phyloP scores from a whole-genome alignment of 495 filamentous ascomycete species.

The Halenospora varia region DNA sequence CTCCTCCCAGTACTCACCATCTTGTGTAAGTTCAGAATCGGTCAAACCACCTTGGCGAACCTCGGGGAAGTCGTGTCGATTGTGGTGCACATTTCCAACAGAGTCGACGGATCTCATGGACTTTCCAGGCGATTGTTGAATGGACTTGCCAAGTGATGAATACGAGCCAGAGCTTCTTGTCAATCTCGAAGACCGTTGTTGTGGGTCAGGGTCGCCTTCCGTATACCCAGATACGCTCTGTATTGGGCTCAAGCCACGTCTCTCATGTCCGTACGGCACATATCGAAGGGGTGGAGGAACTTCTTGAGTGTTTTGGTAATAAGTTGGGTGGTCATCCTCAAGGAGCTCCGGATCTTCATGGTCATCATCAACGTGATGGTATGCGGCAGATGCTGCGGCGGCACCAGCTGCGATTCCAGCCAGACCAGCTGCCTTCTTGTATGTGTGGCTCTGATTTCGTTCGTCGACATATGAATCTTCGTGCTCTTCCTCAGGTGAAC shows the following conservation, averaged over 20 bases:
- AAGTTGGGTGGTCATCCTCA: constrained; percentile 30
- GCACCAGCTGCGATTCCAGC: constrained; percentile 37
- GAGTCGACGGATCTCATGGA: constrained; percentile 24
- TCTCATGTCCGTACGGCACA: constrained; percentile 50
- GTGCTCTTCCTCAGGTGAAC: constrained; percentile 32
- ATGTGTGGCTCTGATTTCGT: constrained; percentile 12
- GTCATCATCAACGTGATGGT: constrained; percentile 35
- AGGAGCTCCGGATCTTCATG: constrained; percentile 36
- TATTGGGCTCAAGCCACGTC: constrained; percentile 74
- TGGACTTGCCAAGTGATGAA: constrained; percentile 30
- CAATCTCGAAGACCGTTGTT: constrained; percentile 43
- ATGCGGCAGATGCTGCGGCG: constrained; percentile 41
- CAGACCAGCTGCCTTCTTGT: constrained; percentile 19
- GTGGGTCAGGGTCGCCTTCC: constrained; percentile 43
- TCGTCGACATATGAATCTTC: constrained; percentile 42
- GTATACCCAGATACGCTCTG: constrained; percentile 82
- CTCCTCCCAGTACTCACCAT: constrained; percentile 42
- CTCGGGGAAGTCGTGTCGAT: constrained; percentile 29
- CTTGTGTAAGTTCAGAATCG: constrained; percentile 31
- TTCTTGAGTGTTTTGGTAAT: constrained; percentile 48
- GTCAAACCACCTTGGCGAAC: constrained; percentile 28
- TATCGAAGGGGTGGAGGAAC: constrained; percentile 51
- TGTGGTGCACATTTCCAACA: constrained; percentile 12
- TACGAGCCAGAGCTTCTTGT: constrained; percentile 43
- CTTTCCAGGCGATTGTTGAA: constrained; percentile 17